Evolutionary conservation across 495 filamentous ascomycete species (phyloP).

Genomic region (Penicillium diatomitis): DNA sequence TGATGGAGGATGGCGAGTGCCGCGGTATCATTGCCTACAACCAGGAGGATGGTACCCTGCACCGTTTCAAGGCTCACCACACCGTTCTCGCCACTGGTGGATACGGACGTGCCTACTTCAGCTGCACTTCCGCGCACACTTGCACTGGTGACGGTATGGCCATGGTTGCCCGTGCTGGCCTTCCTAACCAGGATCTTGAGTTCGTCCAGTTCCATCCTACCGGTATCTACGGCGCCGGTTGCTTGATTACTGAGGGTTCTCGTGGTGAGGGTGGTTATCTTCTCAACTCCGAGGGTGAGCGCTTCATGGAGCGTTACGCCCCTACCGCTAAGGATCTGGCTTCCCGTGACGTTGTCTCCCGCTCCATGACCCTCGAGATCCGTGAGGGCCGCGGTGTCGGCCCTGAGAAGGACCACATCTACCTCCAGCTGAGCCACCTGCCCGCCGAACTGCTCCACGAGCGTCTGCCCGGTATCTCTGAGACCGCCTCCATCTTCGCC

Average conservation of each 20-base stretch:
- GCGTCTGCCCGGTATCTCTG: constrained; percentile 94
- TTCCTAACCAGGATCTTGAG: constrained; percentile 97
- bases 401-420: constrained; percentile 94
- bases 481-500: constrained; percentile 92
- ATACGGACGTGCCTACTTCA: constrained; percentile 96
- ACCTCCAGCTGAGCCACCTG: constrained; percentile 90
- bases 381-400: constrained; percentile 94
- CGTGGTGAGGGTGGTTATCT: constrained; percentile 98
- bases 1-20: constrained; percentile 95
- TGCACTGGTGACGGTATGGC: constrained; percentile 98
- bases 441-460: constrained; percentile 86
- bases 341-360: constrained; percentile 84
- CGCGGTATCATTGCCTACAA: constrained; percentile 94
- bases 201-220: constrained; percentile 99
- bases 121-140: constrained; percentile 93
- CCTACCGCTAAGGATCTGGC: constrained; percentile 96
- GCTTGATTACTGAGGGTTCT: constrained; percentile 95
- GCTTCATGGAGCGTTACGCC: constrained; percentile 98
- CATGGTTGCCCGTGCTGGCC: constrained; percentile 94
- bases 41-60: constrained; percentile 95
- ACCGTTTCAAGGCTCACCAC: constrained; percentile 91
- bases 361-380: constrained; percentile 97
- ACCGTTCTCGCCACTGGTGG: constrained; percentile 94
- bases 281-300: constrained; percentile 91
- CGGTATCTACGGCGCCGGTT: constrained; percentile 97